A percentile compares a stretch with the other conserved stretches of the same genome.
These are phyloP conservation scores for Choanephora cucurbitarum DNA, from an alignment of 371 early-diverging fungal species.

Conservation along the genomic window DNA sequence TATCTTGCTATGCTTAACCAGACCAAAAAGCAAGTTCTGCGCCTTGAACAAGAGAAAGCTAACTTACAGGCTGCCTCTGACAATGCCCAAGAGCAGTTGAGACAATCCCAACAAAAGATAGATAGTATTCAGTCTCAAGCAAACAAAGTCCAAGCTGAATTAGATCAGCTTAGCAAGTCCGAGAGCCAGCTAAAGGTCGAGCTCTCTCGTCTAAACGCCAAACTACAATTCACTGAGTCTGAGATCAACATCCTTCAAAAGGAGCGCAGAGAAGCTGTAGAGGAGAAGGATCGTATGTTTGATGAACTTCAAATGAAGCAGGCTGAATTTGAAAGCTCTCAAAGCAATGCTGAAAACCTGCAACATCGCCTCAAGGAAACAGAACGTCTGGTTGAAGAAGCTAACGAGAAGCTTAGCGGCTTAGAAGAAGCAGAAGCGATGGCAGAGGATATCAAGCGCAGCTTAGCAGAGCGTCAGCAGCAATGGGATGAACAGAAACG, in stretches of 20 bases:
- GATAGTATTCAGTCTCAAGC: constrained; percentile 12
- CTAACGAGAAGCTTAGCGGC: constrained; percentile 50
- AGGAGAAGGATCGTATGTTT: constrained; percentile 60
- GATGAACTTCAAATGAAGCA: constrained; percentile 66
- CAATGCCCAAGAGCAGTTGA: constrained; percentile 34
- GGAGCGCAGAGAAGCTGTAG: constrained; percentile 48
- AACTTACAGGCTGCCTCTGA: constrained; percentile 49
- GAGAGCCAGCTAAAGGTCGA: constrained; percentile 32
- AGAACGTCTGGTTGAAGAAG: constrained; percentile 53
- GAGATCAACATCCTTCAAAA: constrained; percentile 42
- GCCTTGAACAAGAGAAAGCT: constrained; percentile 61
- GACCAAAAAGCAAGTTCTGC: constrained; percentile 57
- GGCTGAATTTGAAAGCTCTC: constrained; percentile 74
- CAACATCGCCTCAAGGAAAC: constrained; percentile 56
- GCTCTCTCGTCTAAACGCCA: constrained; percentile 27
- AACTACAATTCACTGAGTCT: constrained; percentile 34
- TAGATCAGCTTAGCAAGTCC: constrained; percentile 14
- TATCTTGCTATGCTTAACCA: constrained; percentile 50
- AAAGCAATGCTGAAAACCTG: constrained; percentile 59
- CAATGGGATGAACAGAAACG: constrained; percentile 31
- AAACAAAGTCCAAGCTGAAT: constrained; percentile 6
- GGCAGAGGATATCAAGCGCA: constrained; percentile 26
- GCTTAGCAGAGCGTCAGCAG: constrained; percentile 37
- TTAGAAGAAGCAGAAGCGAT: constrained; percentile 48
- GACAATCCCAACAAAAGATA: constrained; percentile 6